These are phyloP conservation scores for Bacidia rubella DNA, from an alignment of 495 filamentous ascomycete genomes.

Conservation along the genomic window DNA sequence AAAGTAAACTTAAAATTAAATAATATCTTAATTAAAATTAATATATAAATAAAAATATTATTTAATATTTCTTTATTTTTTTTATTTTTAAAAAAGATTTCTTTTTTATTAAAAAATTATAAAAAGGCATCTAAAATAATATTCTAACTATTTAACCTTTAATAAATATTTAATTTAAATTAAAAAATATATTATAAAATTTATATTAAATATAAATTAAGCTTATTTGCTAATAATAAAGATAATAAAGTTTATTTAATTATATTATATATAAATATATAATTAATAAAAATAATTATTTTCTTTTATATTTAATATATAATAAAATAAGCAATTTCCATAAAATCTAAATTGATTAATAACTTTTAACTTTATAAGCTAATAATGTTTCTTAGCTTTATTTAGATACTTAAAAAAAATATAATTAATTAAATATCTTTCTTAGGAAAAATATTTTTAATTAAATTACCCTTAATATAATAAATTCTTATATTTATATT, in stretches of 20 bases:
- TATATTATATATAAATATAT: background rate
- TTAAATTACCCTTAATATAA: background rate
- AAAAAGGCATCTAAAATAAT: background rate
- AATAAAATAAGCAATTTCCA: background rate
- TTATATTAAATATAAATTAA: slow-evolving; percentile 2
- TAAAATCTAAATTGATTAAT: background rate
- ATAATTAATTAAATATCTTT: background rate
- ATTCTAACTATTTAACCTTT: background rate
- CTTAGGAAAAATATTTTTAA: background rate
- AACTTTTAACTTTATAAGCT: background rate
- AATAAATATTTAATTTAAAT: background rate
- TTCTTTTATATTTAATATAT: background rate
- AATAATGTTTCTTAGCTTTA: slow-evolving; percentile 1
- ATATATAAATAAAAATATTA: background rate
- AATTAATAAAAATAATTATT: background rate
- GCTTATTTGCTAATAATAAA: background rate
- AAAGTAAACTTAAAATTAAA: background rate
- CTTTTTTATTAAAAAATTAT: background rate
- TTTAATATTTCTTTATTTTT: background rate
- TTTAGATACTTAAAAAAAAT: background rate
- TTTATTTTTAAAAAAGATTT: background rate
- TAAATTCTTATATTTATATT: background rate
- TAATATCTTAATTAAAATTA: background rate
- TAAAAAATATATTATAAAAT: background rate
- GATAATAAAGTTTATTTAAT: background rate